Conservation (phyloP, 2,329 filamentous ascomycete species). For the Aspergillus novoparasiticus region DNA sequence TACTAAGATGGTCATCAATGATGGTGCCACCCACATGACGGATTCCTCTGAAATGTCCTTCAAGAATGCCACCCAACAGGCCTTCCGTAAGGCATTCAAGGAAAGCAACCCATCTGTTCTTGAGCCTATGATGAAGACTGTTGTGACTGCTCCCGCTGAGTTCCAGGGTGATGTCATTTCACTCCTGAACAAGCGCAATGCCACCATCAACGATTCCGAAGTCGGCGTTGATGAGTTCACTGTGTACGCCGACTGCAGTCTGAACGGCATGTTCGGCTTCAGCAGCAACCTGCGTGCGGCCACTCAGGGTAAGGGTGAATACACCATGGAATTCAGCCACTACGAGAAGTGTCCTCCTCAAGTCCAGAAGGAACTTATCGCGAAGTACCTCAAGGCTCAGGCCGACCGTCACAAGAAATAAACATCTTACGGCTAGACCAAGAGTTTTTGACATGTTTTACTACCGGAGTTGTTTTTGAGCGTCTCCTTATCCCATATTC, state of each 20-base stretch:
- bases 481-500: slow-evolving; percentile 5
- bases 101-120: slow-evolving; percentile 80
- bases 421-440: slow-evolving; percentile 12
- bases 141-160: slow-evolving; percentile 91
- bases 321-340: slow-evolving; percentile 98
- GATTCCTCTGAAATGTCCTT: slow-evolving; percentile 98
- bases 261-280: slow-evolving; percentile 99
- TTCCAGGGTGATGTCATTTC: slow-evolving; percentile 97
- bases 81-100: slow-evolving; percentile 91
- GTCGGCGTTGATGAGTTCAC: slow-evolving; percentile 94
- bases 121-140: slow-evolving; percentile 97
- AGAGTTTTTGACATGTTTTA: neutral
- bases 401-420: slow-evolving; percentile 66
- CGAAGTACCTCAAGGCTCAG: slow-evolving; percentile 68
- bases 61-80: slow-evolving; percentile 90
- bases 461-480: slow-evolving; percentile 2
- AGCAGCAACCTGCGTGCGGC: slow-evolving; percentile 86
- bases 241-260: slow-evolving; percentile 83
- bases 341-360: slow-evolving; percentile 86
- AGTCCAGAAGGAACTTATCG: slow-evolving; percentile 74
- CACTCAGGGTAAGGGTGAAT: slow-evolving; percentile 98
- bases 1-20: slow-evolving; percentile 86
- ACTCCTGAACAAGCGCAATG: slow-evolving; percentile 93
- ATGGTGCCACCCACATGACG: slow-evolving; percentile 95
- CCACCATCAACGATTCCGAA: slow-evolving; percentile 93